A percentile compares a stretch with the other conserved stretches of the same genome.
Evolutionary conservation across 106 monocot species (phyloP).

Genomic region (Dendrobium huoshanense): DNA sequence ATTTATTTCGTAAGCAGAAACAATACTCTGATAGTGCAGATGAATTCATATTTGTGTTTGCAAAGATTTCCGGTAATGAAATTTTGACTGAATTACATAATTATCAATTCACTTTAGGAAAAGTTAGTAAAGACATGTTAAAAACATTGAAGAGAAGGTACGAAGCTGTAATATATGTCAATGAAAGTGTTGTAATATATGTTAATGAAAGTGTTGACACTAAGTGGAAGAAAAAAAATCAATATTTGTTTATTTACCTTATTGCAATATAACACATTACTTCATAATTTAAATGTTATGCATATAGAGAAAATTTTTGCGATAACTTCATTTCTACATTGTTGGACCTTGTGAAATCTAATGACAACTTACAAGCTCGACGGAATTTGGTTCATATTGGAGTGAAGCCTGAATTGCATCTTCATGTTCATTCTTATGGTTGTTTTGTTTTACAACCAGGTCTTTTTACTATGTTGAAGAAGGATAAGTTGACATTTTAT

Average conservation of each 20-base stretch:
- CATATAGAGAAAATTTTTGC: background rate
- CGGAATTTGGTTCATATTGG: background rate
- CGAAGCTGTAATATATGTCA: too few relatives aligned
- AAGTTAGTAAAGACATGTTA: too few relatives aligned
- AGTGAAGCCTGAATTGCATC: background rate
- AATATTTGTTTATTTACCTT: too few relatives aligned
- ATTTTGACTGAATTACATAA: background rate
- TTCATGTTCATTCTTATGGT: background rate
- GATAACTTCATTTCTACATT: background rate
- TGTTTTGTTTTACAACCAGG: background rate
- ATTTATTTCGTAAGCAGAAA: background rate
- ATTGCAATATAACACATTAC: too few relatives aligned
- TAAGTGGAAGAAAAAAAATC: too few relatives aligned
- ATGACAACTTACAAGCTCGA: background rate
- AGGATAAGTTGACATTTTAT: constrained; percentile 3
- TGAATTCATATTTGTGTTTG: background rate
- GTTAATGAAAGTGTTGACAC: too few relatives aligned
- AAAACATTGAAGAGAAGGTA: too few relatives aligned
- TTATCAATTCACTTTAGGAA: too few relatives aligned
- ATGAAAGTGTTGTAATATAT: too few relatives aligned
- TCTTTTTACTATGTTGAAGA: background rate
- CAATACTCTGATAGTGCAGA: background rate
- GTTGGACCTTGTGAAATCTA: too few relatives aligned
- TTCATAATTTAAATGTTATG: too few relatives aligned
- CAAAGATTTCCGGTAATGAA: too few relatives aligned